A percentile compares a stretch with the other conserved stretches of the same genome.
Evolutionary conservation across 2,329 filamentous ascomycete genomes (phyloP).

Genomic region (Penicillium corylophilum): DNA sequence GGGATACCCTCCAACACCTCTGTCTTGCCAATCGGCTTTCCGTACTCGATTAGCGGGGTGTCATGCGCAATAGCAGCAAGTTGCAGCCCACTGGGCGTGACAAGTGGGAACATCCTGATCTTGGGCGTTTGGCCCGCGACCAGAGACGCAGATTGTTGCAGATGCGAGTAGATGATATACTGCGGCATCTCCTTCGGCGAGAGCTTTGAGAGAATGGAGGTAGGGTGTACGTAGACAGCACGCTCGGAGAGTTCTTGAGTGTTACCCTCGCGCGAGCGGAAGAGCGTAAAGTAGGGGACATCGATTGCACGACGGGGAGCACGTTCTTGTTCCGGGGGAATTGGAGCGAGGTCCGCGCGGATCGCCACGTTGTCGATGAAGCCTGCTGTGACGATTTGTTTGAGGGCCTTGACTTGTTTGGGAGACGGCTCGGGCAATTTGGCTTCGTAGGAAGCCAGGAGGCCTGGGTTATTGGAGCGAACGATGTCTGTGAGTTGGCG

Average conservation of each 20-base stretch:
- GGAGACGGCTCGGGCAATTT: slow-evolving; percentile 61
- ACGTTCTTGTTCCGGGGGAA: slow-evolving; percentile 63
- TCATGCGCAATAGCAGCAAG: slow-evolving; percentile 77
- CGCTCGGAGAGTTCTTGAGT: slow-evolving; percentile 54
- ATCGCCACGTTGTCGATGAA: slow-evolving; percentile 95
- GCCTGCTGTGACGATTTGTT: slow-evolving; percentile 86
- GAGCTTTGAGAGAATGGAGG: slow-evolving; percentile 72
- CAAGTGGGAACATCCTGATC: slow-evolving; percentile 85
- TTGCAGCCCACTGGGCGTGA: slow-evolving; percentile 72
- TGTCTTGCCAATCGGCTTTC: slow-evolving; percentile 88
- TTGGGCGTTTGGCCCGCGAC: slow-evolving; percentile 62
- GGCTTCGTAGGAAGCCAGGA: slow-evolving; percentile 41
- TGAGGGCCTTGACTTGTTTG: slow-evolving; percentile 74
- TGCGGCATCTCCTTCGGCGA: slow-evolving; percentile 73
- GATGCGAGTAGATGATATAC: slow-evolving; percentile 82
- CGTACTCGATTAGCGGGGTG: slow-evolving; percentile 78
- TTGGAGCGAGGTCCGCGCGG: slow-evolving; percentile 79
- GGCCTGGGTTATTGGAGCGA: slow-evolving; percentile 64
- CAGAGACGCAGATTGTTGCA: slow-evolving; percentile 65
- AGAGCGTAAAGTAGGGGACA: slow-evolving; percentile 84
- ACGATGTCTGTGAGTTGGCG: slow-evolving; percentile 80
- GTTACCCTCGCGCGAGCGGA: slow-evolving; percentile 59
- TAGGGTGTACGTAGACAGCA: slow-evolving; percentile 83
- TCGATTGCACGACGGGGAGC: slow-evolving; percentile 85
- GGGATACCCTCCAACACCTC: slow-evolving; percentile 48